Conservation (phyloP, 495 filamentous ascomycete genomes). For the Aspergillus olivimuriae region DNA sequence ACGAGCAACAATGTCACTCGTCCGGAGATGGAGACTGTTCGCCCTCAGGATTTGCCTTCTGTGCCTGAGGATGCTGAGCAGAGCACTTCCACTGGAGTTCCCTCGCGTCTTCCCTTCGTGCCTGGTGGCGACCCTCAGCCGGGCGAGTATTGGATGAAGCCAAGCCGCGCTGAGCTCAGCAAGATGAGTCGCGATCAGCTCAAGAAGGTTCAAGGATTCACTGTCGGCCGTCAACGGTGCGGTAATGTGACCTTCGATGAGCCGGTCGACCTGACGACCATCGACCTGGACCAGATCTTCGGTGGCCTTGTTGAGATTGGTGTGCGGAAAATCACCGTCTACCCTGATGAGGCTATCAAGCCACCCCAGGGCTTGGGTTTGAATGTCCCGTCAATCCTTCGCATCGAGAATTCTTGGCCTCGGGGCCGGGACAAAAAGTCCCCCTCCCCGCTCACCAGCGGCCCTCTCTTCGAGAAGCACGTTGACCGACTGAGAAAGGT, state of each 20-base stretch:
- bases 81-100: constrained; percentile 24
- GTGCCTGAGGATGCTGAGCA: constrained; percentile 63
- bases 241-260: constrained; percentile 75
- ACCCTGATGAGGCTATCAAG: constrained; percentile 67
- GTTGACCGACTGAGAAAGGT: constrained; percentile 73
- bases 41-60: constrained; percentile 69
- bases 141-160: constrained; percentile 82
- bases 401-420: constrained; percentile 85
- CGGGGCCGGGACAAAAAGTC: constrained; percentile 56
- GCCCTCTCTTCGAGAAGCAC: constrained; percentile 66
- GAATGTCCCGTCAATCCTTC: constrained; percentile 82
- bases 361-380: constrained; percentile 77
- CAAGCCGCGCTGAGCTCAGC: constrained; percentile 60
- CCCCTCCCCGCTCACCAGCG: constrained; percentile 47
- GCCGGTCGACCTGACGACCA: constrained; percentile 69
- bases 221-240: constrained; percentile 72
- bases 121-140: constrained; percentile 49
- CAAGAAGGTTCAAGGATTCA: constrained; percentile 62
- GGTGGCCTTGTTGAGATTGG: constrained; percentile 66
- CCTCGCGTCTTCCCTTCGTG: constrained; percentile 24
- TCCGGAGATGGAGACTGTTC: constrained; percentile 67
- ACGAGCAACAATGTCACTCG: constrained; percentile 21
- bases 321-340: constrained; percentile 76
- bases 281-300: constrained; percentile 66
- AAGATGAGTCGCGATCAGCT: constrained; percentile 69